Base-by-base conservation (phyloP, 2,329 filamentous ascomycete species). In the Phoma herbarum region DNA sequence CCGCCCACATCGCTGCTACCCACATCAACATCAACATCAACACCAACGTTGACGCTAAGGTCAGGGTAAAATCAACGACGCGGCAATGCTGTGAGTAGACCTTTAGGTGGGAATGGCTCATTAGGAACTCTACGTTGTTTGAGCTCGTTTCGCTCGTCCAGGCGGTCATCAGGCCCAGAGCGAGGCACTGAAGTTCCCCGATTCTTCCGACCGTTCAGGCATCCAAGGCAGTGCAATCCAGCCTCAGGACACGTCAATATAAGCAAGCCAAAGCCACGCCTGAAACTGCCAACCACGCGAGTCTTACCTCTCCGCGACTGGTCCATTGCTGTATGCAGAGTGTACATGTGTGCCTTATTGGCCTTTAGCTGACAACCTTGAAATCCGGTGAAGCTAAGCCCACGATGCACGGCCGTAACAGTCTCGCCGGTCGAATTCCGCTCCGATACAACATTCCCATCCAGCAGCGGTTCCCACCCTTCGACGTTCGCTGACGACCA, bases 221-320 rank as follows among this genome's bases (percentile, higher is more conserved):
- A 42, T 1, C 31, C 56, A 44, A 41, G 56, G 56, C 56, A 53
- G 56, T 59, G 56, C 56, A 48, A 20, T 54, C 25, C 42, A 60
- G 58, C 58, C 58, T 57, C 53, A 46, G 48, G 58, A 48, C 58
- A 52, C 58, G 58, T 60, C 43, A 57, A 49, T 31, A 31, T 46
- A 45, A 52, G 43, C 53, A 52, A 31, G 16, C 39, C 48, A 52
- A 37, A 52, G 58, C 48, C 39, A 57, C 49, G 44, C 44, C 29
- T 26, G 22, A 57, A 28, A 7, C 29, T 54, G 25, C 25, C 39
- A 33, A 42, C 25, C 12, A 23, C n/a, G 26, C 50, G 31, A 45
- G 33, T 33, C 44, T 45, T 31, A 42, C 44, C n/a, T 35, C n/a
- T 7, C 45, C 25, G 44, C 28, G 49, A 53, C 18, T 49, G 45